Evolutionary conservation across 768 basidiomycete genomes (phyloP).

Genomic region (Neoboletus brunneissimus): DNA sequence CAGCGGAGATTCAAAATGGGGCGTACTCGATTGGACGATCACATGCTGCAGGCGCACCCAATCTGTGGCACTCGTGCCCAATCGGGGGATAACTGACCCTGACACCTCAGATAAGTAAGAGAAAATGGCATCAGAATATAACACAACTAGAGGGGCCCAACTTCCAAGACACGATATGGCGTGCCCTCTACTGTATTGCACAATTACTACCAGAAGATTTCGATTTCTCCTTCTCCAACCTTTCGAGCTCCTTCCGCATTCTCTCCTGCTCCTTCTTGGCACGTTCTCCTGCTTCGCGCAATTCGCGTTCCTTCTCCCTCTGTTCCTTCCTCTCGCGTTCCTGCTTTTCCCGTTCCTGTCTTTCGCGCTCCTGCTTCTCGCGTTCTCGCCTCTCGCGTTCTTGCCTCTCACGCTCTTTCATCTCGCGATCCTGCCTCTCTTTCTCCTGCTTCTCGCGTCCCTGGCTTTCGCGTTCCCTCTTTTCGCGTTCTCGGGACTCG

Average conservation of each 20-base stretch:
- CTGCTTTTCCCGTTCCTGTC: not conserved
- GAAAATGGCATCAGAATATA: too few relatives aligned
- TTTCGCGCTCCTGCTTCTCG: not conserved
- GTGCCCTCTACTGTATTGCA: constrained; percentile 6
- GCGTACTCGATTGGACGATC: too few relatives aligned
- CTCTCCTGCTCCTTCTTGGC: not conserved
- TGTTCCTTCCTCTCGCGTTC: not conserved
- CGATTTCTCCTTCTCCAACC: constrained; percentile 3
- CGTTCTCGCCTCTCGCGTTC: not conserved
- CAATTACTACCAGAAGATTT: constrained; percentile 5
- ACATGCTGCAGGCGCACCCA: too few relatives aligned
- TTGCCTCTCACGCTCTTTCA: not conserved
- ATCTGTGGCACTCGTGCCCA: too few relatives aligned
- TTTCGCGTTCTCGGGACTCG: constrained; percentile 8
- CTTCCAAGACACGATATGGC: not conserved
- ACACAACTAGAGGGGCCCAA: not conserved
- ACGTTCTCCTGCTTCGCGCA: not conserved
- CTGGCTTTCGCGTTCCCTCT: not conserved
- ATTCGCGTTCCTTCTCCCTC: not conserved
- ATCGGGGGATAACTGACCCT: too few relatives aligned
- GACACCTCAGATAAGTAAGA: too few relatives aligned
- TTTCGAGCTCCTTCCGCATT: not conserved
- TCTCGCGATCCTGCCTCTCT: too few relatives aligned
- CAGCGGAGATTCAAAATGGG: too few relatives aligned
- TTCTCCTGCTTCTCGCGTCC: not conserved